Conservation (phyloP, 192 early-diverging fungal species). For the Neocallimastix lanati region DNA sequence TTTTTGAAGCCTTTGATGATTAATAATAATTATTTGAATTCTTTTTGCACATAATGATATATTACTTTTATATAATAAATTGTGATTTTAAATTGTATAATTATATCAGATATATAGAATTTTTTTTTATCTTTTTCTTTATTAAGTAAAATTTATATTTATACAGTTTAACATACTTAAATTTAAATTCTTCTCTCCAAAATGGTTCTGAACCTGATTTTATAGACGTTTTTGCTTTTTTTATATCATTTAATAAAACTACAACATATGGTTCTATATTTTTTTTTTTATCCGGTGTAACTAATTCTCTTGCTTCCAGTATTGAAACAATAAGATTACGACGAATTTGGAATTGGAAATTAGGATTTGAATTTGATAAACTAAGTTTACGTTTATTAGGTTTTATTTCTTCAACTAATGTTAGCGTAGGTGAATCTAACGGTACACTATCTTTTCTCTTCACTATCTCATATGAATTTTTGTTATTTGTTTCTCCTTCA, state of each 20-base stretch:
- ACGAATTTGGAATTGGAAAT: not conserved
- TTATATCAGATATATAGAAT: no score
- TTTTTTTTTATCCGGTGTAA: not conserved
- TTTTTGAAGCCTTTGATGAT: not conserved
- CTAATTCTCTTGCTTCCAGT: not conserved
- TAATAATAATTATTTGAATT: not conserved
- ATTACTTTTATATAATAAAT: not conserved
- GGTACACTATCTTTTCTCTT: no score
- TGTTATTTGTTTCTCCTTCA: no score
- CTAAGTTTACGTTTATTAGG: not conserved
- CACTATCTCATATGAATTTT: no score
- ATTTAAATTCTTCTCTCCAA: not conserved
- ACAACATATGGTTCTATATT: not conserved
- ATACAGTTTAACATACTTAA: not conserved
- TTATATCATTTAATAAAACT: not conserved
- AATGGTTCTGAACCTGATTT: not conserved
- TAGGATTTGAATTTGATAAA: not conserved
- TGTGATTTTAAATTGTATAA: not conserved
- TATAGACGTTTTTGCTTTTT: not conserved
- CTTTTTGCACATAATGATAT: not conserved
- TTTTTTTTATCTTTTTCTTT: no score
- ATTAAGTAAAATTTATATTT: no score
- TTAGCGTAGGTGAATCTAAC: no score
- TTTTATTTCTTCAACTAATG: not conserved
- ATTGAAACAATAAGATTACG: not conserved